Evolutionary conservation across 108 stramenopile genomes (phyloP), one percentile per base, ranked within the genome.

Genomic region (Parietichytrium sp.): DNA sequence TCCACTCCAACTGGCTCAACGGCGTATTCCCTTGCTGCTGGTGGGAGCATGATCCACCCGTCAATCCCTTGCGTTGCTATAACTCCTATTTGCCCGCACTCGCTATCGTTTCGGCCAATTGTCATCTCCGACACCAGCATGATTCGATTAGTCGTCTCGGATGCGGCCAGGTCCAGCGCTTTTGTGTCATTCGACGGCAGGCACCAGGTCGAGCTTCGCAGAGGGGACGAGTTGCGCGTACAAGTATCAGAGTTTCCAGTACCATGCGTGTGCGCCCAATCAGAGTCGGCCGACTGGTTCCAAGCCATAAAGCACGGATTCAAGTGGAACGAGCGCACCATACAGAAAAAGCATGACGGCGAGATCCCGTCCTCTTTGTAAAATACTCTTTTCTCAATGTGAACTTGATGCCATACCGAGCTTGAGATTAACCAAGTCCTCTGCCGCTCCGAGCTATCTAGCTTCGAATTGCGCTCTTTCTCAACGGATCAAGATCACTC

Each of bases 61-160:
- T 93, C 95, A 2, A 95, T 96, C 15, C 95, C 96, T 8, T 91
- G 92, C 16, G 97, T 98, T 49, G 82, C 96, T 23, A 91, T 98
- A 15, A 97, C 96, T 12, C 96, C 98, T 6, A 95, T 98, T 53
- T 96, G 96, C 84, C 95, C 98, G 0, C 98, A 98, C 86, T 94
- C 95, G 0, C 84, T 98, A 16, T 93, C 92, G 29, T 97, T 97
- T 80, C 91, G 97, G 26, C 93, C 94, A 25, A 94, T 98, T 90
- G 85, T 98, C 8, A 95, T 98, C 81, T 96, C 98, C 0, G 98
- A 97, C 85, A 92, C 93, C 50, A 94, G 93, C 3, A 89, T 93
- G 3, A 77, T 97, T 49, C 81, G 93, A 12, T 91, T 92, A 55
- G 91, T 90, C 47, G 95, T 97, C 12, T 92, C 94, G 4, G 88